Conservation (phyloP, 2,329 filamentous ascomycete species). For the Cladosporium sp. region DNA sequence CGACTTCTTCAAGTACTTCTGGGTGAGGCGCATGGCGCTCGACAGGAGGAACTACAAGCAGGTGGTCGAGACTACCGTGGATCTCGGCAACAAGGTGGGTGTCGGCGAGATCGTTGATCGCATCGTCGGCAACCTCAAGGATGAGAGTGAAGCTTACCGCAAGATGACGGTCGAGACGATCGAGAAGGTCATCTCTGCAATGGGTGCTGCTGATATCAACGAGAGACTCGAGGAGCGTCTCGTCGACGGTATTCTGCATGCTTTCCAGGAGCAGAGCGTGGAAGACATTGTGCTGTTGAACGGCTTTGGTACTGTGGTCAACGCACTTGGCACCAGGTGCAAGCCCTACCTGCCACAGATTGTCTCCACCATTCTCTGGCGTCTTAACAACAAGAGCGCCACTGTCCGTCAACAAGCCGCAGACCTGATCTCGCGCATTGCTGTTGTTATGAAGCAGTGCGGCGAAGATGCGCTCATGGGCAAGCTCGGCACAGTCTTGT, state of each 20-base stretch:
- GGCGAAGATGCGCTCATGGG: conserved; percentile 94
- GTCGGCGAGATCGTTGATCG: conserved; percentile 91
- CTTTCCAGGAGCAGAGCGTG: conserved; percentile 97
- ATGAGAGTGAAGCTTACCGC: conserved; percentile 94
- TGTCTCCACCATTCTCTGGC: conserved; percentile 92
- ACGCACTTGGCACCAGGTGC: conserved; percentile 86
- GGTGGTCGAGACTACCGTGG: conserved; percentile 96
- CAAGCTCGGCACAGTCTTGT: conserved; percentile 89
- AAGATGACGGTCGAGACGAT: conserved; percentile 99
- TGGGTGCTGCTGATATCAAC: conserved; percentile 90
- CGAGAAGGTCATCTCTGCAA: conserved; percentile 89
- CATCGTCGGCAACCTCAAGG: conserved; percentile 92
- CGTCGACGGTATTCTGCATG: conserved; percentile 90
- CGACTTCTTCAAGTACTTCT: conserved; percentile 99
- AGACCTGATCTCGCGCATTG: conserved; percentile 93
- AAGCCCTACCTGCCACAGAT: conserved; percentile 97
- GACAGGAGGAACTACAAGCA: conserved; percentile 98
- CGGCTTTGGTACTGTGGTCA: conserved; percentile 96
- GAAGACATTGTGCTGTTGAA: conserved; percentile 96
- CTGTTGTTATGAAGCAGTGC: conserved; percentile 98
- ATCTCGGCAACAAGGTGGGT: conserved; percentile 96
- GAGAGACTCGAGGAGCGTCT: conserved; percentile 89
- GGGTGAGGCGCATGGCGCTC: conserved; percentile 93
- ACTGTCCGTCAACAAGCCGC: conserved; percentile 96
- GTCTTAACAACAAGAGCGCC: conserved; percentile 95